Evolutionary conservation across 495 filamentous ascomycete genomes (phyloP).

Genomic region (Melanomma pulvis-pyrius): DNA sequence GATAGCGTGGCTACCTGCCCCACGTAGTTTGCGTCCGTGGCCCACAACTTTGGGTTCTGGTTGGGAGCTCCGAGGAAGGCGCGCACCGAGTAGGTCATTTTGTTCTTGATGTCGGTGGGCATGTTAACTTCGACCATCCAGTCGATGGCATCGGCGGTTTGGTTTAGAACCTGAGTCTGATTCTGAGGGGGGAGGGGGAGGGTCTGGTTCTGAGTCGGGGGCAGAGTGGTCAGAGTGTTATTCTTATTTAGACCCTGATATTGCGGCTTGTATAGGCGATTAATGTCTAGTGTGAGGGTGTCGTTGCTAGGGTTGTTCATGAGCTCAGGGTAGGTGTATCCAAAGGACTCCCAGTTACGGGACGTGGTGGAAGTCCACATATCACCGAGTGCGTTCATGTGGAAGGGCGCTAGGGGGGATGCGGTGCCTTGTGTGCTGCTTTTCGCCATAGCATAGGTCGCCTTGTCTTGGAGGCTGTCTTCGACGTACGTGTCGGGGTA

Average conservation of each 20-base stretch:
- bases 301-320: slow-evolving; percentile 35
- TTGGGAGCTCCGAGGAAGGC: slow-evolving; percentile 18
- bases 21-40: slow-evolving; percentile 30
- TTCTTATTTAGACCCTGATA: slow-evolving; percentile 24
- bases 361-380: slow-evolving; percentile 42
- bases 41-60: slow-evolving; percentile 14
- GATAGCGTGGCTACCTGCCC: slow-evolving; percentile 19
- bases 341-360: slow-evolving; percentile 45
- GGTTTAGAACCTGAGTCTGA: not conserved
- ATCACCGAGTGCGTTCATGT: slow-evolving; percentile 40
- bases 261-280: slow-evolving; percentile 21
- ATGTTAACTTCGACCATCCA: slow-evolving; percentile 26
- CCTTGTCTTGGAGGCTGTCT: not conserved
- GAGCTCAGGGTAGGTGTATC: slow-evolving; percentile 56
- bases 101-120: slow-evolving; percentile 24
- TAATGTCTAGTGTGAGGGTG: slow-evolving; percentile 16
- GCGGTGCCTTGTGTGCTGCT: slow-evolving; percentile 9
- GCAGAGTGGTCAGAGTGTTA: slow-evolving; percentile 8
- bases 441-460: slow-evolving; percentile 8
- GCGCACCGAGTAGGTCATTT: slow-evolving; percentile 20
- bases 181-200: not conserved
- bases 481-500: slow-evolving; percentile 32
- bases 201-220: not conserved
- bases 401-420: slow-evolving; percentile 42
- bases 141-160: slow-evolving; percentile 22